phyloP scores from a whole-genome alignment of 164 flowering plant genomes.

The Liquidambar formosana region DNA sequence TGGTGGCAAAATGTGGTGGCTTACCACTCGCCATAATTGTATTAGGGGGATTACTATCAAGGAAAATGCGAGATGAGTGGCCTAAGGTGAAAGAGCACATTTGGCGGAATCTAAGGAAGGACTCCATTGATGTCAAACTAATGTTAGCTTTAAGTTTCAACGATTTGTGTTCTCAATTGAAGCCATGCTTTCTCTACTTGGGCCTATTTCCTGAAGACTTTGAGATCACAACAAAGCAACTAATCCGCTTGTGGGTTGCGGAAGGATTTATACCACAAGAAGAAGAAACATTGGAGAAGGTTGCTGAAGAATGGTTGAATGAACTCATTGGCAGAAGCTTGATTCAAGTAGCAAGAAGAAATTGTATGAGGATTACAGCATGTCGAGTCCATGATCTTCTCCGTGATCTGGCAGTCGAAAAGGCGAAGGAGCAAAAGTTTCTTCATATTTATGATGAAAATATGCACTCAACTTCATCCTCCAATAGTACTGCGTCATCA shows the following conservation, averaged over 20 bases:
- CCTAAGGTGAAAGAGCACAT: conserved; percentile 19
- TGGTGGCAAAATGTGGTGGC: no score
- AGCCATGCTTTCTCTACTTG: no score
- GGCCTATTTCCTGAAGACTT: no score
- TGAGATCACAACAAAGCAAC: no score
- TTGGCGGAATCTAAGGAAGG: conserved; percentile 7
- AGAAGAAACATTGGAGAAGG: neutral
- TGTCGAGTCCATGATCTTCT: conserved; percentile 8
- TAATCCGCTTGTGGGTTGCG: conserved; percentile 5
- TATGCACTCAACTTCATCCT: neutral
- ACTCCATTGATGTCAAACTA: neutral
- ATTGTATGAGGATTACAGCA: neutral
- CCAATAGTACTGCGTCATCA: neutral
- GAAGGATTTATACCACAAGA: neutral
- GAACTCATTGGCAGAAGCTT: conserved; percentile 9
- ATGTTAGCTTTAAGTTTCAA: no score
- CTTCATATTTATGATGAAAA: neutral
- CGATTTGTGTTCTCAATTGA: no score
- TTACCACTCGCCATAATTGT: no score
- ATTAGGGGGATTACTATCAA: no score
- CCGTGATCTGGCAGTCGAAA: neutral
- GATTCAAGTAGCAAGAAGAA: neutral
- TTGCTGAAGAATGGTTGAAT: no score
- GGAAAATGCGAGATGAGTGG: no score
- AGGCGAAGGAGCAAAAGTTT: conserved; percentile 1